Percentiles rank a stretch among this genome's conserved stretches.
phyloP scores from a whole-genome alignment of 495 filamentous ascomycete species.

The Aspergillus kassunensis region DNA sequence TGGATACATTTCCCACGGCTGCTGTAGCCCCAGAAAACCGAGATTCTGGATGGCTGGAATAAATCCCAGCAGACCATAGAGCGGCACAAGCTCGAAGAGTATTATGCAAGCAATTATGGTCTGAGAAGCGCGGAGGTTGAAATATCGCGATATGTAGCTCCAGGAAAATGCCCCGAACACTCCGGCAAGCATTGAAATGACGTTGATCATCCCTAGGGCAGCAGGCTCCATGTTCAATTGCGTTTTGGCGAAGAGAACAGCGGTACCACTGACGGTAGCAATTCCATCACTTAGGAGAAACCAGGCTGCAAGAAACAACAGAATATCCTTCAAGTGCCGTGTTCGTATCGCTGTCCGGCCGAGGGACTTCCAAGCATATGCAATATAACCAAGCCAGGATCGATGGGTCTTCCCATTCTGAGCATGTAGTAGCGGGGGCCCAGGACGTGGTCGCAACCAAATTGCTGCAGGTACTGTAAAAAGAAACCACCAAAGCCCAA shows the following conservation, averaged over 20 bases:
- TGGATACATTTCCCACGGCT: slow-evolving; percentile 96
- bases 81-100: slow-evolving; percentile 85
- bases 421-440: slow-evolving; percentile 61
- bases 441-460: slow-evolving; percentile 88
- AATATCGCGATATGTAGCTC: slow-evolving; percentile 65
- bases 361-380: slow-evolving; percentile 80
- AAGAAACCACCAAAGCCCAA: slow-evolving; percentile 91
- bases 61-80: slow-evolving; percentile 89
- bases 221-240: slow-evolving; percentile 83
- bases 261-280: slow-evolving; percentile 91
- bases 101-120: slow-evolving; percentile 88
- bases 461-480: slow-evolving; percentile 87
- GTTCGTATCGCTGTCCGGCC: slow-evolving; percentile 76
- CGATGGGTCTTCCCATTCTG: slow-evolving; percentile 35
- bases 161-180: slow-evolving; percentile 87
- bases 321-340: slow-evolving; percentile 74
- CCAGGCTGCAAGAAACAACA: slow-evolving; percentile 88
- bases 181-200: slow-evolving; percentile 79
- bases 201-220: slow-evolving; percentile 87
- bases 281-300: slow-evolving; percentile 92
- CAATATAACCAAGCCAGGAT: slow-evolving; percentile 60
- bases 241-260: slow-evolving; percentile 93
- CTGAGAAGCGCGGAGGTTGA: slow-evolving; percentile 68
- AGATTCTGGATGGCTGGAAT: slow-evolving; percentile 71
- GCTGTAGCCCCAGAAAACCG: slow-evolving; percentile 80